Evolutionary conservation across 805 yeast species (phyloP).

Genomic region (Saccharomycopsis fodiens): DNA sequence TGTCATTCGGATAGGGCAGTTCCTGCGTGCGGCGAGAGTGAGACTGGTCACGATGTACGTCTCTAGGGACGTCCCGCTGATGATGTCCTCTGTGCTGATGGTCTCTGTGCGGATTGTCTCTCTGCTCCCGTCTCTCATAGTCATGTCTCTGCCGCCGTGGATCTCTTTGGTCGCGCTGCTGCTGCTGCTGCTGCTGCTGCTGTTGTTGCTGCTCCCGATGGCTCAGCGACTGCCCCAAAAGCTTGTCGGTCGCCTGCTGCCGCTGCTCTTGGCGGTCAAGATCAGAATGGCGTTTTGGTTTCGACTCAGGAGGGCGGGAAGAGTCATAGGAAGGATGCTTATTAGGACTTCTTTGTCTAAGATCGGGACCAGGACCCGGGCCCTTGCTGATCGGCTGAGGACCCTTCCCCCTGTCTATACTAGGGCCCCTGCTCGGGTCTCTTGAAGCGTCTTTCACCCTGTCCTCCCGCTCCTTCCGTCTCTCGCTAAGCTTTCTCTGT

Average conservation of each 20-base stretch:
- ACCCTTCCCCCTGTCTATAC: neutral
- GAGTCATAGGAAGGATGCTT: no score
- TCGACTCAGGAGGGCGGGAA: no score
- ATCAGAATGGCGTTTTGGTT: slow-evolving; percentile 12
- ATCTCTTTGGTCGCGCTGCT: neutral
- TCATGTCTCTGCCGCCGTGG: slow-evolving; percentile 1
- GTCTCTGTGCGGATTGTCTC: neutral
- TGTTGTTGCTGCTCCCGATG: slow-evolving; percentile 4
- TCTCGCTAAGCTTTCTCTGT: slow-evolving; percentile 14
- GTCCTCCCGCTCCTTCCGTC: slow-evolving; percentile 4
- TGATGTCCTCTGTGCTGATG: slow-evolving; percentile 11
- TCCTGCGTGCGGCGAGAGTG: slow-evolving; percentile 12
- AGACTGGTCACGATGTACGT: slow-evolving; percentile 20
- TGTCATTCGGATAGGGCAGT: slow-evolving; percentile 5
- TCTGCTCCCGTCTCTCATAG: neutral
- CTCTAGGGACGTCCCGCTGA: slow-evolving; percentile 20
- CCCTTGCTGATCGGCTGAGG: neutral
- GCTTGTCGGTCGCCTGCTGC: slow-evolving; percentile 2
- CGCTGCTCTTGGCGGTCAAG: slow-evolving; percentile 7
- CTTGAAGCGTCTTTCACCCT: no score
- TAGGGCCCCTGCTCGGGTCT: neutral
- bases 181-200: slow-evolving; percentile 1
- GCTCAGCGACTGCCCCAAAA: slow-evolving; percentile 5
- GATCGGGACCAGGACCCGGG: neutral
- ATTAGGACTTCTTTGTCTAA: slow-evolving; percentile 4